Evolutionary conservation across 2,329 filamentous ascomycete genomes (phyloP), one percentile per base, ranked within the genome.

Genomic region (Aureobasidium sp.): DNA sequence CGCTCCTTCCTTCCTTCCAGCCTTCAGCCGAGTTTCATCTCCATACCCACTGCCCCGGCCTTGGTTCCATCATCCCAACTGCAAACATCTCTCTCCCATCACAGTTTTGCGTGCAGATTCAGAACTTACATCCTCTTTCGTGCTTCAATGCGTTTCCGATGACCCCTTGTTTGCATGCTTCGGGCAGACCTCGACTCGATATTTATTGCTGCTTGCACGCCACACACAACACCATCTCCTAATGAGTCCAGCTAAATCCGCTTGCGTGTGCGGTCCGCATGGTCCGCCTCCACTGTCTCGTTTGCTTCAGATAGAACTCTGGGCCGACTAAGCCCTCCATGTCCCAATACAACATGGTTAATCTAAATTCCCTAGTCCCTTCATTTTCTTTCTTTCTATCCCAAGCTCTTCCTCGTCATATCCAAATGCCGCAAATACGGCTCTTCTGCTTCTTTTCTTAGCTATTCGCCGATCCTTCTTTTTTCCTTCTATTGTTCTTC

Each of bases 271-370:
- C 57, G 57, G 57, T 59, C 57, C 44, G 57, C 57, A 30, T 50
- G 45, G 57, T 49, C 45, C 57, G 57, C 45, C 57, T 59, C 54
- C 57, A 59, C 45, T 42, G 45, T 50, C 57, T 59, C 57, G 57
- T 59, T 59, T 50, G 57, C 45, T 59, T 50, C 57, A 59, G 45
- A 50, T 59, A 59, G 32, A 59, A 48, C 25, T 48, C 37, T 44
- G 54, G 41, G 30, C 42, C 42, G 42, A 47, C 41, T 30, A 59
- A 59, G 57, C 45, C 34, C 41, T 59, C 44, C n/a, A 59, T 14
- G 25, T 37, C 39, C 32, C 44, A 48, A 47, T 59, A 41, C 55
- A 59, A 49, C 45, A 49, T 50, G 45, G 34, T 16, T 49, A 59
- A 59, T 59, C 57, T 59, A 50, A 50, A 47, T 58, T 47, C 21